Evolutionary conservation across 768 basidiomycete genomes (phyloP), one percentile per base, ranked within the genome.

Genomic region (Hortiboletus flavorubellus): DNA sequence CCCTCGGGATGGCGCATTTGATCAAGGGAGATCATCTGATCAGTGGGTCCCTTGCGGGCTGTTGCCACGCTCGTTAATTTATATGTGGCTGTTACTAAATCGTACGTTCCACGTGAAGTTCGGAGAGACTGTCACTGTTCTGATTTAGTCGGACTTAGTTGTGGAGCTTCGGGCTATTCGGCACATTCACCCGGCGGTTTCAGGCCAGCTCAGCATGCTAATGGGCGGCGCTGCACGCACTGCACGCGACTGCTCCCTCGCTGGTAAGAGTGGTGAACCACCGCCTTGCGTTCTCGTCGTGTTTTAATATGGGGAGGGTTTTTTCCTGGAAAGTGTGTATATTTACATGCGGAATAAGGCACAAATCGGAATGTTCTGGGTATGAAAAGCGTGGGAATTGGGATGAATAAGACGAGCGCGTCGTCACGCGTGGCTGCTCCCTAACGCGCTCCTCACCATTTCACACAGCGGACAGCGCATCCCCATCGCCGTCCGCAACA

Each of bases 391-490:
- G 69, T 72, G 69, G 65, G 69, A 71, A 72, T 59, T 21, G 26
- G 59, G 67, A 71, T 71, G 69, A 71, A 65, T 71, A 72, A 71
- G 71, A 59, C 60, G 63, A 69, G 69, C 69, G 69, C 71, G 69
- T 72, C 68, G 68, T 68, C 69, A 67, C 69, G 69, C 58, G 69
- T 64, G 70, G 56, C 46, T 60, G 58, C 69, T 72, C 67, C 69
- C 70, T 64, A 72, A 71, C 69, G 69, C 69, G 71, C 69, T 68
- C 71, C 71, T 70, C 70, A 53, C 64, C 71, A 59, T 55, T 63
- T 59, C 70, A 63, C 71, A 68, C 76, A 72, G 65, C 72, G 73
- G 65, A 65, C 63, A 75, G 60, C 72, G 54, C 70, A 55, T 64
- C 61, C 40, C 49, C 56, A 55, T 73, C 72, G 64, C 49, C 72